These are phyloP conservation scores for Gnomoniopsis sp. DNA, from an alignment of 2,329 filamentous ascomycete species.

Conservation along the genomic window DNA sequence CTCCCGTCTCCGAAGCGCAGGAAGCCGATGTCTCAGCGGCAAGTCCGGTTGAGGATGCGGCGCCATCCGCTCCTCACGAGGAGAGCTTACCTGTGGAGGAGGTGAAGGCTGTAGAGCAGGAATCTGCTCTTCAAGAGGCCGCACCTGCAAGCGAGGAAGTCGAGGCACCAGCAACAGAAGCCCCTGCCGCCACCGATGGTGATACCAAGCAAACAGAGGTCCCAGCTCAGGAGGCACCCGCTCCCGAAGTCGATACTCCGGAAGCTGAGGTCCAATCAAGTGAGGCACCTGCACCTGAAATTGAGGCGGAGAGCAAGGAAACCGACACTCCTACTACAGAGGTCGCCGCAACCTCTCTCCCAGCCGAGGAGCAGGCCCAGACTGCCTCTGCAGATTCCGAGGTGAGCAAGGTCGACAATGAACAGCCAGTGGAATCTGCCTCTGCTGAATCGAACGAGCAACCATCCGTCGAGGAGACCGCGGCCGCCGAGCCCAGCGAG, in stretches of 20 bases:
- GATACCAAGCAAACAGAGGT: not conserved
- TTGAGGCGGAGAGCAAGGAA: conserved; percentile 1
- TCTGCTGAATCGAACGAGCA: not conserved
- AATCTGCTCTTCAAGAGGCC: not conserved
- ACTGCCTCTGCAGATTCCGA: not conserved
- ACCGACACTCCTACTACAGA: not conserved
- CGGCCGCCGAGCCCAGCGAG: not conserved
- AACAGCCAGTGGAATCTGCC: not conserved
- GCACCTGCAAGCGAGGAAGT: not conserved
- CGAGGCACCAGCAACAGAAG: not conserved
- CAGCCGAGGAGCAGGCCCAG: not conserved
- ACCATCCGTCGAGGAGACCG: not conserved
- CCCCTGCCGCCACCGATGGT: not conserved
- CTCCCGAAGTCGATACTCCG: not conserved
- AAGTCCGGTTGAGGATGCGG: not conserved
- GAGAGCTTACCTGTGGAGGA: conserved; percentile 6
- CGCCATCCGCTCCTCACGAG: not conserved
- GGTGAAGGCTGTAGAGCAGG: not conserved
- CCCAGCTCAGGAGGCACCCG: not conserved
- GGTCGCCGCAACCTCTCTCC: not conserved
- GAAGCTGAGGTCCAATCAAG: not conserved
- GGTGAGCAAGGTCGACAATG: not conserved
- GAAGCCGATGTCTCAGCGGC: not conserved
- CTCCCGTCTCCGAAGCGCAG: not conserved
- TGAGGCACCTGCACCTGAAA: not conserved